phyloP scores from a whole-genome alignment of 2,329 filamentous ascomycete genomes.

The Aspergillus amoenus region DNA sequence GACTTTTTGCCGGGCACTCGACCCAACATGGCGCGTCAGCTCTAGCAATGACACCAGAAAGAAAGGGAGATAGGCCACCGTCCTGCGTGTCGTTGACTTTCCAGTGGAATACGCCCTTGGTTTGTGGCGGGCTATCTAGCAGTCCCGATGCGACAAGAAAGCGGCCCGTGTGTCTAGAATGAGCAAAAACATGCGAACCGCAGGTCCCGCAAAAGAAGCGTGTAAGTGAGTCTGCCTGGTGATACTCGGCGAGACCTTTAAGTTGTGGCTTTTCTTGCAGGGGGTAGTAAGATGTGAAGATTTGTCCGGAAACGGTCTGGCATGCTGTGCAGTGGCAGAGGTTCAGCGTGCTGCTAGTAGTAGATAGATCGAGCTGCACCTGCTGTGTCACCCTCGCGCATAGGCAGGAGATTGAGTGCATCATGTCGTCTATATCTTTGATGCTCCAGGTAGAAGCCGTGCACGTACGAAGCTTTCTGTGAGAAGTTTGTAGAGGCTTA shows the following conservation, averaged over 20 bases:
- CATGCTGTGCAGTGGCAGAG: slow-evolving; percentile 56
- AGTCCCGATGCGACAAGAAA: slow-evolving; percentile 38
- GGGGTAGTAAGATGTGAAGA: slow-evolving; percentile 46
- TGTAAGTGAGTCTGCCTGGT: slow-evolving; percentile 42
- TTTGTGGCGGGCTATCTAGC: slow-evolving; percentile 18
- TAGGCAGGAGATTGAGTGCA: slow-evolving; percentile 28
- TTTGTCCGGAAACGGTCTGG: slow-evolving; percentile 49
- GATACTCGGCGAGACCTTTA: slow-evolving; percentile 43
- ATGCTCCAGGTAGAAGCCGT: background rate
- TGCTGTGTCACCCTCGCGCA: slow-evolving; percentile 27
- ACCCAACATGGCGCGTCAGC: slow-evolving; percentile 23
- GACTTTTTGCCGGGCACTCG: background rate
- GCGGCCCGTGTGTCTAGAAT: slow-evolving; percentile 22
- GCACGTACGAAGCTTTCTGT: background rate
- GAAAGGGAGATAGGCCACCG: slow-evolving; percentile 28
- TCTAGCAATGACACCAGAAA: slow-evolving; percentile 21
- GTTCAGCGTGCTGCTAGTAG: slow-evolving; percentile 23
- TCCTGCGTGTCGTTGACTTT: slow-evolving; percentile 27
- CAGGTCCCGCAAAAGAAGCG: slow-evolving; percentile 54
- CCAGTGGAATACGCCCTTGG: slow-evolving; percentile 29
- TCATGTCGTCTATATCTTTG: slow-evolving; percentile 7
- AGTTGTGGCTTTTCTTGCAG: slow-evolving; percentile 39
- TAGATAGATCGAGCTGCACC: slow-evolving; percentile 22
- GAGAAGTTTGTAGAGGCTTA: background rate
- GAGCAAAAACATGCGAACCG: slow-evolving; percentile 45